These are phyloP conservation scores for Entomophthora muscae DNA, from an alignment of 371 early-diverging fungal genomes.

Conservation along the genomic window DNA sequence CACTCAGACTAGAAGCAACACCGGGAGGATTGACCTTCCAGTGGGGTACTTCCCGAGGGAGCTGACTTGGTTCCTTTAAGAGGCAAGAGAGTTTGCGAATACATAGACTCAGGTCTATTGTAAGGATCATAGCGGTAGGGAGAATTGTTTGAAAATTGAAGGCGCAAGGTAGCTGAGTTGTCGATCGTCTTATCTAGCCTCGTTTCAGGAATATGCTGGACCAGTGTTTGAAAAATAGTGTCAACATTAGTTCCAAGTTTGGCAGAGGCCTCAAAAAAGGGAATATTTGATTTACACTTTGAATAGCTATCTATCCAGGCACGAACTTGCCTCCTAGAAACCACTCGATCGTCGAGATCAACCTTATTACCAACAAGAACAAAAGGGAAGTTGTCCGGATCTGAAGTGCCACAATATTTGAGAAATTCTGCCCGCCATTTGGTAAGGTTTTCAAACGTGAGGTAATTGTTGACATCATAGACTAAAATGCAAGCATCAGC, in stretches of 20 bases:
- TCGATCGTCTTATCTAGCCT: background rate
- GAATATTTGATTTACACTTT: constrained; percentile 23
- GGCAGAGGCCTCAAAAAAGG: constrained; percentile 85
- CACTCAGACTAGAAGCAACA: background rate
- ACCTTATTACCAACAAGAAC: constrained; percentile 90
- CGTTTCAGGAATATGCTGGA: background rate
- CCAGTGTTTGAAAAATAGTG: constrained; percentile 1
- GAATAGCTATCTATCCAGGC: constrained; percentile 3
- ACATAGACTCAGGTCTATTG: background rate
- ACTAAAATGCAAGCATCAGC: constrained; percentile 86
- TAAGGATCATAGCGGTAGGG: background rate
- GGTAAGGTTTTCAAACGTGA: constrained; percentile 63
- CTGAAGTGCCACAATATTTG: constrained; percentile 63
- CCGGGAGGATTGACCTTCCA: background rate
- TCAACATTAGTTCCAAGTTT: constrained; percentile 87
- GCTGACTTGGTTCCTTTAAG: background rate
- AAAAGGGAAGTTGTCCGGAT: constrained; percentile 77
- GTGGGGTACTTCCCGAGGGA: background rate
- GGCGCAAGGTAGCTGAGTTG: background rate
- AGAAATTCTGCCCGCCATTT: constrained; percentile 87
- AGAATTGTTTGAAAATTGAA: background rate
- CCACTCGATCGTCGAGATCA: constrained; percentile 75
- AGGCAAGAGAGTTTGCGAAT: background rate
- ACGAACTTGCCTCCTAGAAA: constrained; percentile 21
- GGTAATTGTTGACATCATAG: constrained; percentile 69